Evolutionary conservation across 345 rosid species (phyloP), one percentile per base, ranked within the genome.

Genomic region (Eucalyptus paniculata): DNA sequence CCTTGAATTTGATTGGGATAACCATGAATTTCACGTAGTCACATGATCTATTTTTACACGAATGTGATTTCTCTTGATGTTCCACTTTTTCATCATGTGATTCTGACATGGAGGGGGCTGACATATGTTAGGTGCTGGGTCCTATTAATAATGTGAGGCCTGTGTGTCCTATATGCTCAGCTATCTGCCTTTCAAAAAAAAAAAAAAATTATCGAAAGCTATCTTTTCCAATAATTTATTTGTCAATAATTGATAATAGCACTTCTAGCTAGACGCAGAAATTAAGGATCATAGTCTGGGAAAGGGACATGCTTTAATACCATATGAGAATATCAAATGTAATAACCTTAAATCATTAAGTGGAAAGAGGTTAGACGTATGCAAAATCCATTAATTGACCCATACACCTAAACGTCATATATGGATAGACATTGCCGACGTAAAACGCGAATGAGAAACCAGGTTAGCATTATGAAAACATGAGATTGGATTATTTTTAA

Each of bases 11-110:
- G 62, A 56, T 0, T 24, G 62, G 62, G 62, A 56, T 56, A 56
- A 56, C 62, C 62, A 24, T 24, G 0, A 0, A 56, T 56, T 56
- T 23, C 62, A 56, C 62, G 62, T 24, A 23, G 0, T 56, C 62
- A 56, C 62, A 56, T 56, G 30, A 56, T 56, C 12, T 24, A 56
- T 56, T 0, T 56, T 56, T 24, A 24, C 30, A 10, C 14, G 30
- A 23, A 24, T 56, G 62, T 24, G 0, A 0, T 56, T 56, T 56
- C 30, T 0, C 30, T 0, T 0, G 13, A 56, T 24, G 62, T 56
- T 23, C 30, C 1, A 56, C 62, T 5, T 56, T 56, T 56, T 56
- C 62, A 60, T 60, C 17, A 12, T 13, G 69, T 60, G 69, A 30
- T 28, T 28, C 69, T 30, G 2, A 28, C 69, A 60, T 3, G 69